A percentile compares a stretch with the other conserved stretches of the same genome.
phyloP scores from a whole-genome alignment of 805 yeast species.

The fission yeast (Schizosaccharomyces pombe) region ASM294v3 CU329670.1:1334501-1335000 shows the following conservation, averaged over 20 bases:
- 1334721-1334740: conserved; percentile 9
- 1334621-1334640: background rate
- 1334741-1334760: background rate
- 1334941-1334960: no score
- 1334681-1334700: conserved; percentile 21
- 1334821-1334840: conserved; percentile 15
- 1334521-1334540: conserved; percentile 40
- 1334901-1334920: background rate
- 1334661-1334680: conserved; percentile 21
- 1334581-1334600: conserved; percentile 72
- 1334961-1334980: background rate
- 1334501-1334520: conserved; percentile 30
- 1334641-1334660: conserved; percentile 12
- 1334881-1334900: conserved; percentile 10
- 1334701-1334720: conserved; percentile 45
- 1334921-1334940: no score
- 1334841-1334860: conserved; percentile 26
- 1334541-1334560: conserved; percentile 22
- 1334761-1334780: background rate
- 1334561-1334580: conserved; percentile 51
- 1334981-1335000: background rate
- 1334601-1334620: conserved; percentile 17
- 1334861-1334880: conserved; percentile 18
- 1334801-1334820: background rate
- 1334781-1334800: background rate